phyloP scores from a whole-genome alignment of 352 stramenopile genomes.

The Plasmopara viticola region DNA sequence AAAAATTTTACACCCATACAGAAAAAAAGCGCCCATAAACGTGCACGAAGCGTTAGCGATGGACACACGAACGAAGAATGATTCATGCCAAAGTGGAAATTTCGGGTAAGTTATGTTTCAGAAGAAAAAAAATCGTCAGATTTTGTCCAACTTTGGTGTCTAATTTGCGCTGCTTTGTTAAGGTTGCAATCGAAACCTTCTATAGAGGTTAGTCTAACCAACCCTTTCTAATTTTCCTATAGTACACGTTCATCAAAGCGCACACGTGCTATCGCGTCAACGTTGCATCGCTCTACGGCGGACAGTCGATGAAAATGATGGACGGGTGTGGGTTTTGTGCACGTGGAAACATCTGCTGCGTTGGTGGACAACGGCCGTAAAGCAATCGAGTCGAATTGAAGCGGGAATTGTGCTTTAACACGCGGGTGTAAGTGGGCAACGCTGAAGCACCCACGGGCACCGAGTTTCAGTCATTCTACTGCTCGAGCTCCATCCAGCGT shows the following conservation, averaged over 20 bases:
- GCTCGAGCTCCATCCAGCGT: slow-evolving; percentile 10
- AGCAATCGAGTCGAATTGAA: slow-evolving; percentile 8
- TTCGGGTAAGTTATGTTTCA: no score
- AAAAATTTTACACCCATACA: slow-evolving; percentile 41
- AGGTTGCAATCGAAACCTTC: neutral
- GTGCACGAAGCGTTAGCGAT: slow-evolving; percentile 56
- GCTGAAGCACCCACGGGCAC: slow-evolving; percentile 5
- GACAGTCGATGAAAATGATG: slow-evolving; percentile 34
- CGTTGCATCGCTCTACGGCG: slow-evolving; percentile 11
- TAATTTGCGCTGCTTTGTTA: no score
- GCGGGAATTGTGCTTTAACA: slow-evolving; percentile 4
- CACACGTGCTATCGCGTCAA: neutral
- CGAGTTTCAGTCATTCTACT: slow-evolving; percentile 8
- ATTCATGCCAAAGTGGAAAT: no score
- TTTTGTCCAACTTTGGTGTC: no score
- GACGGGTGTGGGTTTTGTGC: slow-evolving; percentile 19
- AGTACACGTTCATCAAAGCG: neutral
- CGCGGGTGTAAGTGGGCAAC: slow-evolving; percentile 4
- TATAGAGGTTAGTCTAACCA: neutral
- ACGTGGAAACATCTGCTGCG: slow-evolving; percentile 7
- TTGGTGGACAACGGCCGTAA: slow-evolving; percentile 8
- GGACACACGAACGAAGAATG: no score
- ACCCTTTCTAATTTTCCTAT: neutral
- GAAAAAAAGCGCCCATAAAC: slow-evolving; percentile 46
- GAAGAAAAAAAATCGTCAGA: no score